Evolutionary conservation across 176 grass and related monocot species (phyloP).

Genomic region (Otatea glauca): DNA sequence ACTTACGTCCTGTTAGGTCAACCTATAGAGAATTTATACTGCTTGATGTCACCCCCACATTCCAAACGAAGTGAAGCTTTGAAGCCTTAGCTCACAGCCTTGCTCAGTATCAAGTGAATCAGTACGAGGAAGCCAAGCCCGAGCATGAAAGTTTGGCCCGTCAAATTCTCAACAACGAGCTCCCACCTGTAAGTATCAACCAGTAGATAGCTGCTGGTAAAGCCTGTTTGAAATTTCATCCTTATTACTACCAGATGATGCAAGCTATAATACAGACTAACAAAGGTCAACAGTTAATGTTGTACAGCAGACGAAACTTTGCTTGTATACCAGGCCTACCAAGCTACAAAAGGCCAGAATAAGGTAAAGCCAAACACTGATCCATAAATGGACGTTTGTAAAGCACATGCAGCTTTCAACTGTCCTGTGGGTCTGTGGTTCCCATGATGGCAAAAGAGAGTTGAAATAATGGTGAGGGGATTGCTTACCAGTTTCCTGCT

Average conservation of each 20-base stretch:
- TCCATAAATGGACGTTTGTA: not conserved
- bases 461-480: not conserved
- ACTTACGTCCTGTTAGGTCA: not conserved
- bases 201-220: conserved; percentile 99
- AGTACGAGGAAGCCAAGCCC: conserved; percentile 61
- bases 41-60: not conserved
- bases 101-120: conserved; percentile 71
- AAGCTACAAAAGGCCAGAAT: not conserved
- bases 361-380: not conserved
- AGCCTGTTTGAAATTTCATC: conserved; percentile 89
- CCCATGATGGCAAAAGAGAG: not conserved
- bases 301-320: not conserved
- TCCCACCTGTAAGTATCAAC: conserved; percentile 97
- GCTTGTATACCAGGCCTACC: conserved; percentile 5
- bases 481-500: conserved; percentile 71
- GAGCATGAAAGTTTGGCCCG: conserved; percentile 59
- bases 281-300: conserved; percentile 15
- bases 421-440: not conserved
- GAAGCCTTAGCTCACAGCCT: conserved; percentile 47
- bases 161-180: conserved; percentile 61
- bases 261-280: conserved; percentile 21
- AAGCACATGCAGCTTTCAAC: not conserved
- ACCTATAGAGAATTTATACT: conserved; percentile 7
- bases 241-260: conserved; percentile 61
- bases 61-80: not conserved